These are phyloP conservation scores for Ophiostoma piceae DNA, from an alignment of 2,329 filamentous ascomycete genomes.

Conservation along the genomic window DNA sequence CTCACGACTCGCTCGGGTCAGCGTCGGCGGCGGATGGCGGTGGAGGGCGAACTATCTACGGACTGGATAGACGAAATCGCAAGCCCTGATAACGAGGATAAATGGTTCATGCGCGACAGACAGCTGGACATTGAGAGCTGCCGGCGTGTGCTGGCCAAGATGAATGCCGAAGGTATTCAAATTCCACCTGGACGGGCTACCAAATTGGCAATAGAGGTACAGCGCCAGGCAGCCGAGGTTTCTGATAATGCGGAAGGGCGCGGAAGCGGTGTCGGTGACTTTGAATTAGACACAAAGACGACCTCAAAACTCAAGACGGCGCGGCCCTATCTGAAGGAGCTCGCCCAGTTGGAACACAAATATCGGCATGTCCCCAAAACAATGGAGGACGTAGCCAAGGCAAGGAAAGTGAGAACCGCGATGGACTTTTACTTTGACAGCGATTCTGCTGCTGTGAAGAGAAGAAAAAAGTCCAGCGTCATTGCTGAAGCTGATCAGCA, in stretches of 20 bases:
- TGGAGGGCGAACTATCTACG: constrained; percentile 58
- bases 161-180: constrained; percentile 40
- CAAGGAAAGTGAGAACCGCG: neutral
- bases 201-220: constrained; percentile 29
- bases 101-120: constrained; percentile 40
- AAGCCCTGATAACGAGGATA: constrained; percentile 27
- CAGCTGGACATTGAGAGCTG: constrained; percentile 46
- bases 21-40: constrained; percentile 50
- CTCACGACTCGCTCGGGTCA: constrained; percentile 57
- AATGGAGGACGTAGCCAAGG: neutral
- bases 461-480: neutral
- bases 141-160: constrained; percentile 39
- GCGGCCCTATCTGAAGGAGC: constrained; percentile 12
- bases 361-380: neutral
- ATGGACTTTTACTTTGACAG: neutral
- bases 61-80: constrained; percentile 55
- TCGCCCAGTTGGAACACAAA: neutral
- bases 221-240: neutral
- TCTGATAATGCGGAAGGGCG: neutral
- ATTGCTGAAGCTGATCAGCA: neutral
- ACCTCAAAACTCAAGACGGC: neutral
- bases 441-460: neutral
- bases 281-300: neutral
- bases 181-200: constrained; percentile 46
- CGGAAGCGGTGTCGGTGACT: neutral